Base-by-base conservation (phyloP, 768 basidiomycete genomes). In the Gloeopeniophorella convolvens region DNA sequence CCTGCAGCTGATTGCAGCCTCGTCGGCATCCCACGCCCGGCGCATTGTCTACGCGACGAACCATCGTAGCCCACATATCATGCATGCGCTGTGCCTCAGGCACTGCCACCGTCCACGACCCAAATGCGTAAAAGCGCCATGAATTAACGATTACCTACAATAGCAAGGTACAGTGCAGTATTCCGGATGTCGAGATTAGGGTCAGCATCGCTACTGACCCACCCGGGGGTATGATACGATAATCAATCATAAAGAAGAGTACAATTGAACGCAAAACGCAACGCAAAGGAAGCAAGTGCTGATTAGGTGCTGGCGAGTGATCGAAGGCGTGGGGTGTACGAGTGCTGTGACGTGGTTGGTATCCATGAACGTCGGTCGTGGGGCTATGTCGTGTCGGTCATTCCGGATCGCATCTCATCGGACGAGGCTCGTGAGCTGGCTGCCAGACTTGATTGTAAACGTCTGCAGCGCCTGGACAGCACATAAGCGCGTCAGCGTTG, bases 401-500 rank as follows among this genome's bases (percentile, higher is more conserved):
- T 21, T 24, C 16, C n/a, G n/a, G n/a, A 23, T 36, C 27, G 15
- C 21, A 40, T 39, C 18, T 47, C 23, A 52, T 42, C 21, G 40
- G 16, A 6, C 12, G 18, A 53, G 45, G 27, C 33, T 15, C 26
- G 45, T 45, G 21, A 47, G 45, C 20, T 46, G 51, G 42, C 45
- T 46, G 27, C 33, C 45, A 46, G 45, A 42, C 33, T 36, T 52
- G 51, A 46, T 41, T 21, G 41, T 42, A 18, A 50, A 42, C 26
- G 48, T 15, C 15, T 50, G 48, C 5, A 50, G 33, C 3, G 23
- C 48, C 51, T 52, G 27, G 3, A 6, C n/a, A 42, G 10, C 27
- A 24, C 24, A 28, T 24, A n/a, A 41, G 21, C n/a, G 9, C 21
- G 40, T 42, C 26, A 42, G 40, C n/a, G 9, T 26, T 15, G n/a